phyloP scores from a whole-genome alignment of 176 grass and related monocot genomes.

The Lolium perenne region DNA sequence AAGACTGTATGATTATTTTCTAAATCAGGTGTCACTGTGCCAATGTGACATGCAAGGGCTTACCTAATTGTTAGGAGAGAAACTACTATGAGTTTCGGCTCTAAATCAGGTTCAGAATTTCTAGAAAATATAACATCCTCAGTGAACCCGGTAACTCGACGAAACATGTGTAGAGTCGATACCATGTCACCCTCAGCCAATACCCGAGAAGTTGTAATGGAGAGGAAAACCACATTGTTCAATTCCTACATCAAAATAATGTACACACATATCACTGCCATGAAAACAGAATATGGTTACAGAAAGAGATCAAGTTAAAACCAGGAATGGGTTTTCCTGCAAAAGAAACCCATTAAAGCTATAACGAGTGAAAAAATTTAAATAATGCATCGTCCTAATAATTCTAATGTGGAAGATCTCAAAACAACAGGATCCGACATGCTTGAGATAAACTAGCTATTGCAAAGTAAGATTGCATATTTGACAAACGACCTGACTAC shows the following conservation, averaged over 20 bases:
- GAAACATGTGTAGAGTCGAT: constrained; percentile 64
- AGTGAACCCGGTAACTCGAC: constrained; percentile 66
- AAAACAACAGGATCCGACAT: not conserved
- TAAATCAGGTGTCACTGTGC: not conserved
- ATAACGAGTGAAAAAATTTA: not conserved
- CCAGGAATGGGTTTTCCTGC: not conserved
- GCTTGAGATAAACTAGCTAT: not conserved
- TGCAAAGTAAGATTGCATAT: constrained; percentile 7
- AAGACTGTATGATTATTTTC: not conserved
- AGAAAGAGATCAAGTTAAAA: not conserved
- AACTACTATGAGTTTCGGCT: constrained; percentile 80
- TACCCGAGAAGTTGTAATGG: constrained; percentile 65
- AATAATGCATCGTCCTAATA: not conserved
- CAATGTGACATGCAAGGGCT: constrained; percentile 31
- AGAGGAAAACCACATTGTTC: constrained; percentile 69
- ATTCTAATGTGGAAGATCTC: not conserved
- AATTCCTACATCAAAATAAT: constrained; percentile 64
- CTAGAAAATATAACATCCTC: constrained; percentile 79
- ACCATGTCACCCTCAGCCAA: constrained; percentile 77
- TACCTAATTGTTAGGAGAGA: constrained; percentile 84
- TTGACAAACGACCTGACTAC: not conserved
- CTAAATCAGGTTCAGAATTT: constrained; percentile 77
- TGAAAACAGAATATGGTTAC: constrained; percentile 36
- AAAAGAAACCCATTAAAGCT: constrained; percentile 15
- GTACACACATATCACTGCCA: not conserved